Evolutionary conservation across 2,329 filamentous ascomycete species (phyloP), one percentile per base, ranked within the genome.

Genomic region (Xenosphaeropsis pyriputrescens): DNA sequence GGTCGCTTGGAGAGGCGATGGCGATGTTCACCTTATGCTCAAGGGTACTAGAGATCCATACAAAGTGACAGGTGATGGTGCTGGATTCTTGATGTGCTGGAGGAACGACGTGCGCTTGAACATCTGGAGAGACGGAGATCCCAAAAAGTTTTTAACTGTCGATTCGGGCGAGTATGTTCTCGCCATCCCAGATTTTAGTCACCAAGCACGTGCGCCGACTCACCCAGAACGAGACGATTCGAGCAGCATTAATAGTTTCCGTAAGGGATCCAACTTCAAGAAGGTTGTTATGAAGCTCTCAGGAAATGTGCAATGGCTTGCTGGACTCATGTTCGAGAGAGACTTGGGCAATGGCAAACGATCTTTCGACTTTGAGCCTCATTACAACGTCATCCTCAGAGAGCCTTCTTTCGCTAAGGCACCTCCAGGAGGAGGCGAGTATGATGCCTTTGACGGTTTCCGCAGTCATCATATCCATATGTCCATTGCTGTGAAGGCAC

Each of bases 201-300:
- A 86, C 40, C 81, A 93, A 56, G 86, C 86, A 37, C 77, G 85
- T 22, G 37, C 61, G 58, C 22, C 22, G 12, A 26, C 22, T 5
- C 22, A 26, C 22, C 3, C 22, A 26, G 22, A 26, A 26, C 22
- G 22, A 26, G 19, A 62, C 62, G 14, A 62, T 57, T 64, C 75
- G 22, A 63, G 71, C 2, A 55, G 49, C 40, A 38, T 43, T 36
- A 79, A 76, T 41, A 77, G 70, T 46, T 67, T 71, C 50, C 83
- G 76, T 48, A 73, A 80, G 29, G 76, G 80, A 2, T 82, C 86
- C n/a, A 68, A 79, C 1, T 98, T 98, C 68, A 94, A 94, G 59
- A 98, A 98, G 60, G 91, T 96, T 3, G 75, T 94, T 37, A 96
- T 98, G 89, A 98, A 98, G 59, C 68, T 98, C 11, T 96, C 91